Evolutionary conservation across 2,329 filamentous ascomycete genomes (phyloP).

Genomic region (Emmonsiellopsis sp.): DNA sequence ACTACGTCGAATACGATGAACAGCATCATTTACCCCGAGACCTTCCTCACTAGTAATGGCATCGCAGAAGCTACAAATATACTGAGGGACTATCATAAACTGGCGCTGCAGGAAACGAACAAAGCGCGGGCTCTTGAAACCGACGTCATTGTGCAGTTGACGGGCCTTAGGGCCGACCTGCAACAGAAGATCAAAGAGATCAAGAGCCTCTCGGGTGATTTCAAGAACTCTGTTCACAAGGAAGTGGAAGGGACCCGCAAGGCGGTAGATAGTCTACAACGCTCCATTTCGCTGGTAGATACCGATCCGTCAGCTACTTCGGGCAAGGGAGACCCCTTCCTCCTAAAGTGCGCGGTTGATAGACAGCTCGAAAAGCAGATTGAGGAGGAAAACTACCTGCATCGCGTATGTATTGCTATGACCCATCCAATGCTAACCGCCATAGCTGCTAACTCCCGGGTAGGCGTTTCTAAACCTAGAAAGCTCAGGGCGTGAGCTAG

Average conservation of each 20-base stretch:
- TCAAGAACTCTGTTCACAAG: constrained; percentile 93
- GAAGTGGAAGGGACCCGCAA: constrained; percentile 80
- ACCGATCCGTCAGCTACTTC: constrained; percentile 63
- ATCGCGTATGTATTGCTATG: constrained; percentile 58
- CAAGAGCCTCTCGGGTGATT: constrained; percentile 83
- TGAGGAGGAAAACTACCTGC: constrained; percentile 94
- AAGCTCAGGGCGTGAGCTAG: constrained; percentile 84
- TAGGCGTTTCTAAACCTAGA: constrained; percentile 92
- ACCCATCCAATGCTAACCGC: not conserved
- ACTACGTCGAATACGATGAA: constrained; percentile 79
- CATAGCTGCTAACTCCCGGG: not conserved
- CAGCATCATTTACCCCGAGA: constrained; percentile 63
- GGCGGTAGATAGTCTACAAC: constrained; percentile 70
- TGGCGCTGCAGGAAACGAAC: constrained; percentile 66
- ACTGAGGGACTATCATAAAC: constrained; percentile 72
- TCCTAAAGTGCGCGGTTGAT: constrained; percentile 77
- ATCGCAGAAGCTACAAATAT: constrained; percentile 78
- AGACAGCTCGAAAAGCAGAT: constrained; percentile 85
- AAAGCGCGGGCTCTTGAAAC: constrained; percentile 86
- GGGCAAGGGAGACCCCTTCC: constrained; percentile 86
- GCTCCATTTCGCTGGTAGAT: constrained; percentile 69
- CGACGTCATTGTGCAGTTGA: constrained; percentile 81
- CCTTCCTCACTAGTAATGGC: constrained; percentile 73
- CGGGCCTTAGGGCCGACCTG: constrained; percentile 75
- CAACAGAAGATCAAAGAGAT: constrained; percentile 98